Conservation (phyloP, 2,329 filamentous ascomycete genomes). For the Xylaria polymorpha region DNA sequence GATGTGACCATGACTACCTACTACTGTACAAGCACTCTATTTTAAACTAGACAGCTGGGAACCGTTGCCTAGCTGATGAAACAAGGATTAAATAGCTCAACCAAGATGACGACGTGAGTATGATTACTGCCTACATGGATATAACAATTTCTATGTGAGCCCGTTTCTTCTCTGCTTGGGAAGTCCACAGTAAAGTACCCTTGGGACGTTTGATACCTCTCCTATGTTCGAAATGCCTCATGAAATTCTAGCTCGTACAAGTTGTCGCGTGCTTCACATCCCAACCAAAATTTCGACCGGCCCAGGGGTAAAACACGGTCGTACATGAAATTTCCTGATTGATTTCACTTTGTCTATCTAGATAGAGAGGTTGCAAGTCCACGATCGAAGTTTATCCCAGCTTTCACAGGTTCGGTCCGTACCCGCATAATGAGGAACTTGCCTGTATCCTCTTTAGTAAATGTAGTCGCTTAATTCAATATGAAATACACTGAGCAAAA, state of each 20-base stretch:
- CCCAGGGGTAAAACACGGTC: not conserved
- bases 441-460: no score
- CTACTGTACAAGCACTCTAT: not conserved
- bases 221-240: not conserved
- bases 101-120: not conserved
- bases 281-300: not conserved
- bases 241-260: not conserved
- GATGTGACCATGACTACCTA: constrained; percentile 4
- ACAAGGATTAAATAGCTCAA: not conserved
- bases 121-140: not conserved
- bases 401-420: not conserved
- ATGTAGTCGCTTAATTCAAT: no score
- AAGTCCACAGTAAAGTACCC: not conserved
- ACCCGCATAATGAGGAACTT: not conserved
- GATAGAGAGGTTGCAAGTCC: not conserved
- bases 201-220: not conserved
- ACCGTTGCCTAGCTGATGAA: not conserved
- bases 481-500: no score
- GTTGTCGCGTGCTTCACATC: not conserved
- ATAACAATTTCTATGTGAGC: not conserved
- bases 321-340: not conserved
- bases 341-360: not conserved
- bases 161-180: not conserved
- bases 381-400: not conserved
- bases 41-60: not conserved